phyloP scores from a whole-genome alignment of 495 filamentous ascomycete genomes.

The Podospora didyma region DNA sequence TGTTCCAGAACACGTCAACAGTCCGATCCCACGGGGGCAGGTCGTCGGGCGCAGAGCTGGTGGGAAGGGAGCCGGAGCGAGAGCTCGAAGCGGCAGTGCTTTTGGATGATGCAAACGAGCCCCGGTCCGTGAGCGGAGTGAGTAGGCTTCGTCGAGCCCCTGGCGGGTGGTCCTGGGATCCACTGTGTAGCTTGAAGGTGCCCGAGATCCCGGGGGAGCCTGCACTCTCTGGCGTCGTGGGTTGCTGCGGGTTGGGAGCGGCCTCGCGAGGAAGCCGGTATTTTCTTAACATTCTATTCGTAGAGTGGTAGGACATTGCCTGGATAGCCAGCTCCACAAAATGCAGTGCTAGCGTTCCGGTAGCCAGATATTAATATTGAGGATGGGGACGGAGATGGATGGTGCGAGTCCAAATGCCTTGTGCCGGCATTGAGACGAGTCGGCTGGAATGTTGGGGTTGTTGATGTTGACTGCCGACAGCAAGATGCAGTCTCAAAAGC shows the following conservation, averaged over 20 bases:
- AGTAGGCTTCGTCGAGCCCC: not conserved
- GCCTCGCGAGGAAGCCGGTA: slow-evolving; percentile 3
- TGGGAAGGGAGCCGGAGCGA: not conserved
- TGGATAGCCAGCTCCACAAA: not conserved
- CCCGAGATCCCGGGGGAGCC: not conserved
- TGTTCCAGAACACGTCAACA: slow-evolving; percentile 22
- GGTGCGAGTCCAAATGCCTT: no score
- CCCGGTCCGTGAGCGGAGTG: not conserved
- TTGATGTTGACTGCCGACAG: no score
- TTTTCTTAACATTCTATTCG: slow-evolving; percentile 4
- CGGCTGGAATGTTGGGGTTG: no score
- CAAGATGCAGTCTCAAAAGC: not conserved
- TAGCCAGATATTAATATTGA: not conserved
- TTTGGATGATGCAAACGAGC: not conserved
- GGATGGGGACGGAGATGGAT: no score
- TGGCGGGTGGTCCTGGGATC: not conserved
- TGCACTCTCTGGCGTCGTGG: not conserved
- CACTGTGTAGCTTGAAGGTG: not conserved
- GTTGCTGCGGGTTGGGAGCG: not conserved
- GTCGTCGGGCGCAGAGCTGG: not conserved
- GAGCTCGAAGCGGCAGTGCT: not conserved
- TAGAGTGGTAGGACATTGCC: slow-evolving; percentile 6
- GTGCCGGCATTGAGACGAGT: not conserved
- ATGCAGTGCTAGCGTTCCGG: not conserved
- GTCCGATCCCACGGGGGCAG: slow-evolving; percentile 28